phyloP scores from a whole-genome alignment of 768 basidiomycete species.

The Suillus luteus region DNA sequence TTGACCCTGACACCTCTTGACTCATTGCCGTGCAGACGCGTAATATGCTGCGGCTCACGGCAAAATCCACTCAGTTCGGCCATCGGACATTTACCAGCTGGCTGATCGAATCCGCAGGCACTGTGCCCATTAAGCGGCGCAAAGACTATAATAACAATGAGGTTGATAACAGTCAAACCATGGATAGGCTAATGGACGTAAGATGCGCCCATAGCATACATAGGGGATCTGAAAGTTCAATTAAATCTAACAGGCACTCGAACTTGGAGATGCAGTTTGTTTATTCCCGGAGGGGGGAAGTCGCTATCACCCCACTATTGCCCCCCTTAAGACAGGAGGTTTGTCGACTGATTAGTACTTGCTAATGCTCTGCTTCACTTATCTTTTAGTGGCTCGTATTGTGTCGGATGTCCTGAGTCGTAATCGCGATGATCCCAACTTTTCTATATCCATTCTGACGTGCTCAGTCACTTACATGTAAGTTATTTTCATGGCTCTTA shows the following conservation, averaged over 20 bases:
- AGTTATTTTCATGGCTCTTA: background rate
- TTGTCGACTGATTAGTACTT: conserved; percentile 16
- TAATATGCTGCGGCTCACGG: conserved; percentile 80
- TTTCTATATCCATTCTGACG: conserved; percentile 71
- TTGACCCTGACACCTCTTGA: conserved; percentile 2
- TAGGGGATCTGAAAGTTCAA: conserved; percentile 10
- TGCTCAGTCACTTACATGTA: conserved; percentile 86
- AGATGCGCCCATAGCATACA: conserved; percentile 13
- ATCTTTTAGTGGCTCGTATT: conserved; percentile 66
- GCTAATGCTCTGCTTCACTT: conserved; percentile 11
- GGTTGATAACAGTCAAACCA: conserved; percentile 67
- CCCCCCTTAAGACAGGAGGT: conserved; percentile 88
- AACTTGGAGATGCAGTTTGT: conserved; percentile 76
- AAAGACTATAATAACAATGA: conserved; percentile 63
- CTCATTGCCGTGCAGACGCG: conserved; percentile 51
- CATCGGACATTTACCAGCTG: conserved; percentile 83
- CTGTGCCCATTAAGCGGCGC: conserved; percentile 77
- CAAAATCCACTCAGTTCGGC: conserved; percentile 87
- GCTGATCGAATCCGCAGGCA: conserved; percentile 88
- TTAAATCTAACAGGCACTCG: conserved; percentile 56
- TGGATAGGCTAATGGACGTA: conserved; percentile 72
- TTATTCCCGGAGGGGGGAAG: conserved; percentile 88
- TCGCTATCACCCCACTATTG: conserved; percentile 83
- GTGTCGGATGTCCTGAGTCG: conserved; percentile 76
- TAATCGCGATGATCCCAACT: conserved; percentile 65